Evolutionary conservation across 139 green algal species (phyloP), one percentile per base, ranked within the genome.

Genomic region (Haematococcus sp.): DNA sequence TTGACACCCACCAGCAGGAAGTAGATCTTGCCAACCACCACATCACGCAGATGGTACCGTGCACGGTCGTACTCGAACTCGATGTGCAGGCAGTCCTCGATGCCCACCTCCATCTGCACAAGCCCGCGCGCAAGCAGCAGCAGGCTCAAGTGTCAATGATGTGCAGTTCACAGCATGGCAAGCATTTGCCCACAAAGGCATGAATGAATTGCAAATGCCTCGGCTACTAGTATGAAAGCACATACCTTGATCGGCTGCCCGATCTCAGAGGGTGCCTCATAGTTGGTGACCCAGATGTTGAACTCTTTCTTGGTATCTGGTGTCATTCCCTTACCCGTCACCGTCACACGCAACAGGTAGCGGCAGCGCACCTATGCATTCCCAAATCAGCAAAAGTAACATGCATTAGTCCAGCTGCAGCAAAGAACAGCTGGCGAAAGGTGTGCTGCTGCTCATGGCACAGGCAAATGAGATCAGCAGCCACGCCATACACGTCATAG

Each of bases 21-120:
- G 86, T 97, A 94, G 74, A 99, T 98, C 67, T 95, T 94, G 43
- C 96, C 96, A 15, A 97, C 85, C 25, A 99, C 91, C 13, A 94
- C 90, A 81, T 98, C 96, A 72, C 86, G 64, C 59, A 98, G 78
- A 68, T 95, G 82, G 82, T 97, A 98, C 61, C 85, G 84, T 7
- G 79, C 84, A 70, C 93, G 95, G 80, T 89, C 81, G 73, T 99
- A 99, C 83, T 99, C 96, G 83, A 99, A 99, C 87, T 99, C 96
- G 34, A 99, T 99, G 87, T 99, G 96, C 68, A 99, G 85, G 86
- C 96, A 99, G 76, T 99, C 96, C 90, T 99, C 96, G 34, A 99
- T 99, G 59, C 96, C 96, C 33, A 99, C 96, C 87, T 99, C 94
- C 93, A 98, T 97, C 87, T 97, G 88, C 35, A 52, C n/a, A 3